These are phyloP conservation scores for Crataegus laevigata DNA, from an alignment of 306 rosid species.

Conservation along the genomic window DNA sequence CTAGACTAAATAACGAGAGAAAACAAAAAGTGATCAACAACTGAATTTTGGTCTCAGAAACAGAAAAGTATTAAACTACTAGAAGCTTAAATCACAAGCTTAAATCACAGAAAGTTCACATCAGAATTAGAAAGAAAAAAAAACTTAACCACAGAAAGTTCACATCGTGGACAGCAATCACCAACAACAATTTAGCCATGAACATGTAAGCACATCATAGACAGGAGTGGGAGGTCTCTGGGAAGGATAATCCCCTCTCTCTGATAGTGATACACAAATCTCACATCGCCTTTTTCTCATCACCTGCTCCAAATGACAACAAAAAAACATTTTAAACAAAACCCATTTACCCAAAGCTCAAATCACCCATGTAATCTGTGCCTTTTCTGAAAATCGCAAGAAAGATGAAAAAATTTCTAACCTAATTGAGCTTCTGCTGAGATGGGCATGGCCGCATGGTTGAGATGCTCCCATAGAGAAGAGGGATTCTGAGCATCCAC, in stretches of 20 bases:
- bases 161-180: too few species aligned
- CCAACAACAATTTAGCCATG: too few species aligned
- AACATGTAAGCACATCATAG: neutral
- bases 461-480: conserved; percentile 32
- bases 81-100: too few species aligned
- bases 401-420: neutral
- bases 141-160: too few species aligned
- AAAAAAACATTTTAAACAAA: conserved; percentile 11
- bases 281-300: conserved; percentile 40
- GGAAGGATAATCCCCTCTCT: conserved; percentile 57
- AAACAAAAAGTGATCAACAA: too few species aligned
- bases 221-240: conserved; percentile 87
- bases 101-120: too few species aligned
- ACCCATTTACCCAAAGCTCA: conserved; percentile 1
- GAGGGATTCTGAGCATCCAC: conserved; percentile 26
- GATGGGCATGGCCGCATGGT: conserved; percentile 5
- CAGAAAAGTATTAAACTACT: too few species aligned
- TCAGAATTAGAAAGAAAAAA: too few species aligned
- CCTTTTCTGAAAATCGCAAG: neutral
- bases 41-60: too few species aligned
- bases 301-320: conserved; percentile 31
- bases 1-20: too few species aligned
- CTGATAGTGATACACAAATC: conserved; percentile 66
- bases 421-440: conserved; percentile 42
- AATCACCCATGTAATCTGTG: conserved; percentile 5